Base-by-base conservation (phyloP, 1,284 basidiomycete species). In the Pseudozyma tsukubaensis region DNA sequence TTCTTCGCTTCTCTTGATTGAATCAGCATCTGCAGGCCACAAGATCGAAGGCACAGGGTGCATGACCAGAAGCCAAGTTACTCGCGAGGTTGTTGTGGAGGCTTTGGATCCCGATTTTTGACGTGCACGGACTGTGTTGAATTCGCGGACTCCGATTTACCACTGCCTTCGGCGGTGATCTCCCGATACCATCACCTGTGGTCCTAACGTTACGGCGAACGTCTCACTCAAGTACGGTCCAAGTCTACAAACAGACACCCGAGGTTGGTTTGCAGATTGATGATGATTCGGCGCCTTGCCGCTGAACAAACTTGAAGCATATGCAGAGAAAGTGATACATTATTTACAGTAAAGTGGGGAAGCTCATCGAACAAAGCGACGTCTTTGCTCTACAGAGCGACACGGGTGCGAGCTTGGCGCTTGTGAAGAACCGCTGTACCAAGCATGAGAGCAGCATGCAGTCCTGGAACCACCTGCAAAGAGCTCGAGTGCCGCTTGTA, bases 1-100 rank as follows among this genome's bases (percentile, higher is more conserved):
- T 36, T 60, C 24, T 29, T 29, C 24, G 24, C 24, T 54, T 52
- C 40, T 12, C 37, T 16, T 50, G 48, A 50, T 59, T 67, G 58
- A 56, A 45, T 67, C 65, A 67, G 65, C 65, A 60, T 47, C 49
- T 67, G 64, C 58, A 67, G 52, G 42, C 56, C 37, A 18, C 43
- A 11, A 48, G 57, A 66, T 66, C 63, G 53, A 43, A 40, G 24
- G 18, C 36, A 54, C 44, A 16, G 48, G n/a, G 19, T 43, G 50
- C 62, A 48, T 35, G 35, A 50, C 32, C n/a, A 34, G 59, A 40
- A 48, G 36, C 32, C 4, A 18, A 9, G 52, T n/a, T 36, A 29
- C 24, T 3, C 24, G 24, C 3, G 32, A 43, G 36, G 40, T 59
- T 11, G 21, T 21, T 45, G 63, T 66, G 63, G 63, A 56, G 57